Percentiles rank a stretch among this genome's conserved stretches.
phyloP scores from a whole-genome alignment of 2,329 filamentous ascomycete genomes.

The Apiospora hydei region DNA sequence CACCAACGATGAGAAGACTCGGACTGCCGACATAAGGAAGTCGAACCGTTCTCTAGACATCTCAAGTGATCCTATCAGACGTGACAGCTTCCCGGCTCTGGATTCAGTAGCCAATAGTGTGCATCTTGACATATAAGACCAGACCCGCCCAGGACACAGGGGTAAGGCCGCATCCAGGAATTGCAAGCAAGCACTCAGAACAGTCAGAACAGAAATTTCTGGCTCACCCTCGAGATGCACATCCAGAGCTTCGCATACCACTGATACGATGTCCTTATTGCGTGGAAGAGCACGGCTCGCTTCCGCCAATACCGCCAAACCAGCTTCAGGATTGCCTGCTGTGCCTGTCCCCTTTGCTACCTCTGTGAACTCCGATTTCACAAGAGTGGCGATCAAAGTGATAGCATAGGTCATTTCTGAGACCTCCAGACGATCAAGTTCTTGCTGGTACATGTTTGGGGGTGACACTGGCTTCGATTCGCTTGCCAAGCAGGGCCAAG shows the following conservation, averaged over 20 bases:
- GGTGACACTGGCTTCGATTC: conserved; percentile 71
- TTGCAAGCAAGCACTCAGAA: conserved; percentile 75
- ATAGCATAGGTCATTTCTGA: conserved; percentile 78
- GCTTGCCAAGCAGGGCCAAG: conserved; percentile 79
- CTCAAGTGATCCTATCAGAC: conserved; percentile 83
- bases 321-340: conserved; percentile 40
- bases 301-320: conserved; percentile 62
- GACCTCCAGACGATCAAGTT: conserved; percentile 60
- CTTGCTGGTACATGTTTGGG: conserved; percentile 62
- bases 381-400: conserved; percentile 73
- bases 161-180: conserved; percentile 78
- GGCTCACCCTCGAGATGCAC: conserved; percentile 66
- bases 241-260: conserved; percentile 88
- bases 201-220: conserved; percentile 70
- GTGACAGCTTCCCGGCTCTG: conserved; percentile 77
- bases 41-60: conserved; percentile 78
- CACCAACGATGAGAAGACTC: conserved; percentile 77
- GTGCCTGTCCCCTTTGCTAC: conserved; percentile 34
- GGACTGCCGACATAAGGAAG: conserved; percentile 76
- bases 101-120: conserved; percentile 80
- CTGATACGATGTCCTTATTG: conserved; percentile 77
- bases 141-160: conserved; percentile 83
- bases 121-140: conserved; percentile 87
- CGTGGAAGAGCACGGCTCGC: conserved; percentile 61
- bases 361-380: conserved; percentile 60